Conservation (phyloP, 352 stramenopile genomes). For the Phytophthora meadii region DNA sequence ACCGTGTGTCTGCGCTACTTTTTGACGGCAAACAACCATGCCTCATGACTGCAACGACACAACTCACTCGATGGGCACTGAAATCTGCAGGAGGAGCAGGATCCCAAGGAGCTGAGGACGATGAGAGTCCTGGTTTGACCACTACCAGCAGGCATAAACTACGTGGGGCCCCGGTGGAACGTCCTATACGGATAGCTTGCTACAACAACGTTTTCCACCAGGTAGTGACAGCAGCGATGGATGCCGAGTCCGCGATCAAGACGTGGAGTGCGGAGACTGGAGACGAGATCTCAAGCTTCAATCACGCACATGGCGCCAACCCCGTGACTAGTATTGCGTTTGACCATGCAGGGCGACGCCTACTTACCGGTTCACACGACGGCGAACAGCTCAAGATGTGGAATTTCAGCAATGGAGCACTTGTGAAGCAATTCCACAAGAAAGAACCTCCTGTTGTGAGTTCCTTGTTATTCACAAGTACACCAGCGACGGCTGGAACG, state of each 20-base stretch:
- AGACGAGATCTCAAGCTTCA: slow-evolving; percentile 85
- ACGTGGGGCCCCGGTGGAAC: slow-evolving; percentile 13
- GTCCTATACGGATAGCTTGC: slow-evolving; percentile 58
- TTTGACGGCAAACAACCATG: slow-evolving; percentile 74
- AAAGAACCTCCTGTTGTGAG: slow-evolving; percentile 40
- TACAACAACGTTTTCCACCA: slow-evolving; percentile 90
- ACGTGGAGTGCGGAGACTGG: slow-evolving; percentile 89
- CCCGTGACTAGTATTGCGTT: slow-evolving; percentile 87
- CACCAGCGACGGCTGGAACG: slow-evolving; percentile 24
- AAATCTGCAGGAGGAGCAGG: slow-evolving; percentile 52
- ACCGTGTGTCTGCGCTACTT: slow-evolving; percentile 70
- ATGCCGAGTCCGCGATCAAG: slow-evolving; percentile 76
- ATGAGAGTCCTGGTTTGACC: slow-evolving; percentile 36
- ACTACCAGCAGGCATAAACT: slow-evolving; percentile 15
- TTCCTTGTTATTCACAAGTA: slow-evolving; percentile 35
- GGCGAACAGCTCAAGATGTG: slow-evolving; percentile 86
- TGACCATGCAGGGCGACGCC: slow-evolving; percentile 73
- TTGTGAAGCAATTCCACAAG: slow-evolving; percentile 88
- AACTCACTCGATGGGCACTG: slow-evolving; percentile 74
- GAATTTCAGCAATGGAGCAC: slow-evolving; percentile 90
- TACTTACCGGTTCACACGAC: slow-evolving; percentile 86
- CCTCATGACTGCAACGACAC: slow-evolving; percentile 72
- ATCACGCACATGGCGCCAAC: slow-evolving; percentile 65
- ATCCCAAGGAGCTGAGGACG: slow-evolving; percentile 43
- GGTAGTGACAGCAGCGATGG: slow-evolving; percentile 81